phyloP scores from a whole-genome alignment of 2,329 filamentous ascomycete species.

The Ceratocystis diversiconidia region DNA sequence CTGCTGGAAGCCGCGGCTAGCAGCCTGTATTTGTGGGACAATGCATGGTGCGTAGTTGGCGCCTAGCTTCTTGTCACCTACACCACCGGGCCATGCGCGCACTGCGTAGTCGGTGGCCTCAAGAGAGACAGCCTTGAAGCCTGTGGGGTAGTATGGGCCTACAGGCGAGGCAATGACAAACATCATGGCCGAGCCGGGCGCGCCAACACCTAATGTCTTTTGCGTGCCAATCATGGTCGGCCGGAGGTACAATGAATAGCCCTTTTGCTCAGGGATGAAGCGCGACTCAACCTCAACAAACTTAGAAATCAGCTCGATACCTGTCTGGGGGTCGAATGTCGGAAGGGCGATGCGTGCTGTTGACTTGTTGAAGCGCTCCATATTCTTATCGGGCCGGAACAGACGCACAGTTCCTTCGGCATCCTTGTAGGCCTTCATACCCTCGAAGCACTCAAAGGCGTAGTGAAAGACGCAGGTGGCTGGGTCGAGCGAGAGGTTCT shows the following conservation, averaged over 20 bases:
- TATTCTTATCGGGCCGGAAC: constrained; percentile 93
- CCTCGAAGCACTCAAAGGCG: constrained; percentile 94
- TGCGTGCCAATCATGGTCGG: constrained; percentile 97
- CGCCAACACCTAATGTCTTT: constrained; percentile 77
- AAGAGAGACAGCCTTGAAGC: constrained; percentile 91
- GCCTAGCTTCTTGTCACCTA: constrained; percentile 95
- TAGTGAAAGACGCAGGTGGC: constrained; percentile 98
- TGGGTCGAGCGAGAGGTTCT: constrained; percentile 92
- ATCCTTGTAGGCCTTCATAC: constrained; percentile 98
- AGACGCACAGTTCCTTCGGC: constrained; percentile 61
- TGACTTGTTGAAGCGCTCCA: constrained; percentile 86
- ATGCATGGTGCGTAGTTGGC: constrained; percentile 99
- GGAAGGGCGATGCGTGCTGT: constrained; percentile 83
- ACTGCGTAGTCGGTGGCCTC: constrained; percentile 96
- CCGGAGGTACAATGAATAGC: constrained; percentile 89
- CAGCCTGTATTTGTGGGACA: constrained; percentile 85
- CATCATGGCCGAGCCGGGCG: constrained; percentile 81
- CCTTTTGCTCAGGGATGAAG: constrained; percentile 75
- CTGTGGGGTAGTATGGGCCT: constrained; percentile 93
- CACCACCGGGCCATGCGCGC: constrained; percentile 92
- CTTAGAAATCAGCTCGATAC: constrained; percentile 69
- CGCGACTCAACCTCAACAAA: constrained; percentile 69
- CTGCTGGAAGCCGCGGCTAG: constrained; percentile 86
- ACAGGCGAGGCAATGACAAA: constrained; percentile 95
- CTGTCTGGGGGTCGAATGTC: constrained; percentile 57